Evolutionary conservation across 2,329 filamentous ascomycete genomes (phyloP).

Genomic region (Venturia oleaginea): DNA sequence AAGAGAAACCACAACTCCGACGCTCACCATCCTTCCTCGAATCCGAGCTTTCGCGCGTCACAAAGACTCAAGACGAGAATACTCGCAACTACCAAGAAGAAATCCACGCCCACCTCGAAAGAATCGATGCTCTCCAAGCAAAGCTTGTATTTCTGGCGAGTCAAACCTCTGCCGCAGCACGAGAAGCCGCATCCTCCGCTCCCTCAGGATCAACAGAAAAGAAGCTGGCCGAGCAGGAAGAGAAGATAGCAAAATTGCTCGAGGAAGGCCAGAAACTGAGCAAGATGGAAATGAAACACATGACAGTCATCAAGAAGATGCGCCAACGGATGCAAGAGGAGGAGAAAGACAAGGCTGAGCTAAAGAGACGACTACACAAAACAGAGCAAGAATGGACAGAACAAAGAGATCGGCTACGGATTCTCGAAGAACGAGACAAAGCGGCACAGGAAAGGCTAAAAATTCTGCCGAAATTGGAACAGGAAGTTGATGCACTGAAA

Average conservation of each 20-base stretch:
- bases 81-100: slow-evolving; percentile 67
- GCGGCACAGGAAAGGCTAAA: slow-evolving; percentile 47
- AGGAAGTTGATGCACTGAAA: slow-evolving; percentile 52
- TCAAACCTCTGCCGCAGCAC: slow-evolving; percentile 67
- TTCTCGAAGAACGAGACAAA: slow-evolving; percentile 51
- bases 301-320: slow-evolving; percentile 75
- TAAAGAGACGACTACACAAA: slow-evolving; percentile 53
- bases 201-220: slow-evolving; percentile 60
- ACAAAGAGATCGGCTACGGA: slow-evolving; percentile 50
- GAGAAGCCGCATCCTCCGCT: slow-evolving; percentile 54
- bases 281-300: slow-evolving; percentile 74
- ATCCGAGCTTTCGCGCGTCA: slow-evolving; percentile 38
- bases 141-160: slow-evolving; percentile 84
- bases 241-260: slow-evolving; percentile 80
- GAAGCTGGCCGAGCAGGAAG: slow-evolving; percentile 80
- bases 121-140: slow-evolving; percentile 82
- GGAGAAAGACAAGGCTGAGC: slow-evolving; percentile 40
- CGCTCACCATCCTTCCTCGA: slow-evolving; percentile 25
- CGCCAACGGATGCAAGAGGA: slow-evolving; percentile 43
- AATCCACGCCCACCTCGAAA: slow-evolving; percentile 72
- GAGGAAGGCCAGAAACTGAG: slow-evolving; percentile 87
- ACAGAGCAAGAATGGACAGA: slow-evolving; percentile 57
- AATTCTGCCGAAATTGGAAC: slow-evolving; percentile 41
- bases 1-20: slow-evolving; percentile 10
- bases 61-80: slow-evolving; percentile 41